These are phyloP conservation scores for Sporisorium reilianum DNA, from an alignment of 1,284 basidiomycete genomes.

Conservation along the genomic window DNA sequence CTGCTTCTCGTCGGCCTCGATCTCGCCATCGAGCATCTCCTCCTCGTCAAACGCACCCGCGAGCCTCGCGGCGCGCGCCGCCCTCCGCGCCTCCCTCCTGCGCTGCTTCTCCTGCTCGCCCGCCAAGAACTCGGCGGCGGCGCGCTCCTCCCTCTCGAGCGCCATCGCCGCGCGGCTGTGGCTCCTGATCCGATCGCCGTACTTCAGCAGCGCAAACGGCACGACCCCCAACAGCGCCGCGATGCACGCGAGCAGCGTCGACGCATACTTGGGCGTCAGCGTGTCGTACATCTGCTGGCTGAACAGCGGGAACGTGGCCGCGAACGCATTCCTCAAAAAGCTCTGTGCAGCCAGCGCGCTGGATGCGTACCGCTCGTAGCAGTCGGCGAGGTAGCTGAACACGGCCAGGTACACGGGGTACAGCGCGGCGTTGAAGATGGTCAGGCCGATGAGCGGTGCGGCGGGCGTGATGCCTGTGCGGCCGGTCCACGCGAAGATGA, in stretches of 20 bases:
- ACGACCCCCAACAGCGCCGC: slow-evolving; percentile 55
- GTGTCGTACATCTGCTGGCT: slow-evolving; percentile 54
- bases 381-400: slow-evolving; percentile 52
- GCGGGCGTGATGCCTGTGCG: slow-evolving; percentile 36
- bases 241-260: slow-evolving; percentile 61
- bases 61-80: slow-evolving; percentile 19
- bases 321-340: slow-evolving; percentile 56
- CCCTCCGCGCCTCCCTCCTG: slow-evolving; percentile 29
- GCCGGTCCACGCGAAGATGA: slow-evolving; percentile 58
- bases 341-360: slow-evolving; percentile 58
- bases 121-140: slow-evolving; percentile 27
- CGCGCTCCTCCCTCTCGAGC: slow-evolving; percentile 47
- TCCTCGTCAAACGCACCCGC: slow-evolving; percentile 27
- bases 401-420: slow-evolving; percentile 51
- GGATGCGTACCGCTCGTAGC: slow-evolving; percentile 67
- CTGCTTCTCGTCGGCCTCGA: neutral
- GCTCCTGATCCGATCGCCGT: slow-evolving; percentile 57
- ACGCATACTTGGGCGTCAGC: slow-evolving; percentile 59
- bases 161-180: slow-evolving; percentile 49
- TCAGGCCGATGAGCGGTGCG: slow-evolving; percentile 51
- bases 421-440: slow-evolving; percentile 40
- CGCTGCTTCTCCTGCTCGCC: slow-evolving; percentile 27
- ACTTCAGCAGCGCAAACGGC: slow-evolving; percentile 62
- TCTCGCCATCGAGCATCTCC: slow-evolving; percentile 17
- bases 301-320: slow-evolving; percentile 50